Base-by-base conservation (phyloP, 345 rosid species). In the Chamaenerion angustifolium region DNA sequence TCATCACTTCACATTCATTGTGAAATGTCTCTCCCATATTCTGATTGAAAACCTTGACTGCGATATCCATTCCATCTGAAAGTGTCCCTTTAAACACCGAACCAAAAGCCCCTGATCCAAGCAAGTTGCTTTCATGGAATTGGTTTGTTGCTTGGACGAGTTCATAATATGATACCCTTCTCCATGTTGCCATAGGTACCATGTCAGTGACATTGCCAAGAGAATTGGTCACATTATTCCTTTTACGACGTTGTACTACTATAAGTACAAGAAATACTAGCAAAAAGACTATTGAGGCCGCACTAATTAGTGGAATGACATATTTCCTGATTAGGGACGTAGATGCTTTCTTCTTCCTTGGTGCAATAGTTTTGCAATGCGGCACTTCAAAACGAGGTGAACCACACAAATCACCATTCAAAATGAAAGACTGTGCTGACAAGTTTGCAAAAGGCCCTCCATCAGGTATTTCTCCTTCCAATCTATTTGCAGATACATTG, bases 401-500 rank as follows among this genome's bases (percentile, higher is more conserved):
- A 3, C 49, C 58, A 3, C 58, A 55, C 10, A 44, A 6, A 10
- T 10, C 49, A 13, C 42, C 23, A 15, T 55, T 55, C 37, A 16
- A 12, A 4, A 43, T 27, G 27, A 55, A 55, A 19, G 43, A 55
- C 16, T 44, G 49, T 23, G 58, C 58, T 11, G 14, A 11, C 25
- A 55, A 44, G 16, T 44, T 44, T 25, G 41, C 8, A 3, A 55
- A 55, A 44, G 49, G 21, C 12, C 58, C 27, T 15, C 42, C 48
- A 19, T 16, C 13, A 1, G 49, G 49, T 23, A 45, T 55, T 19
- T 45, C 25, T 0, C 57, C 43, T 0, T 16, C 12, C 23, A 55
- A 17, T 16, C 40, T 27, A 45, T 55, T 45, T 48, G 25, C 44
- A 12, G 58, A 55, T 12, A 7, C 35, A n/a, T 55, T 55, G n/a